Conservation (phyloP, 176 grass and related monocot species). For the Oryza meyeriana region DNA sequence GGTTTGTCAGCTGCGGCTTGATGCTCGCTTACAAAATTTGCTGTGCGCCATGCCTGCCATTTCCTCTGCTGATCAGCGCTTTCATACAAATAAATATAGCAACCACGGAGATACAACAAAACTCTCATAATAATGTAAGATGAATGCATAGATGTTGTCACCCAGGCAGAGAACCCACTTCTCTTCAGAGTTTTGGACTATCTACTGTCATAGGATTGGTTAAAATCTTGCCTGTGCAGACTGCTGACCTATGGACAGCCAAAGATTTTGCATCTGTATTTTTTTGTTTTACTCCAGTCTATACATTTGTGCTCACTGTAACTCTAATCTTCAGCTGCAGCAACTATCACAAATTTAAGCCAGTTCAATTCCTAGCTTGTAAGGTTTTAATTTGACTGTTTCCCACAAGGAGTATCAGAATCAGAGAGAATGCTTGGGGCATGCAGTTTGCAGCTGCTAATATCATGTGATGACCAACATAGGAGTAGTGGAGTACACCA, state of each 20-base stretch:
- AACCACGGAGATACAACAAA: conserved; percentile 11
- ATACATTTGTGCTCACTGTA: too few relatives aligned
- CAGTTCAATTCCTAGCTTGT: too few relatives aligned
- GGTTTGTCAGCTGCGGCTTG: not conserved
- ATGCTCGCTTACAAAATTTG: not conserved
- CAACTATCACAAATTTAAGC: too few relatives aligned
- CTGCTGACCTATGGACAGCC: not conserved
- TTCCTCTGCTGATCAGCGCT: not conserved
- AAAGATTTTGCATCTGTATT: not conserved
- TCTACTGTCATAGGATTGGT: not conserved
- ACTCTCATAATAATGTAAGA: not conserved
- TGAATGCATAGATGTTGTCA: not conserved
- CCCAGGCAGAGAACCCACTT: not conserved
- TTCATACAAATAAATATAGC: conserved; percentile 7
- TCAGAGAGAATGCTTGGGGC: too few relatives aligned
- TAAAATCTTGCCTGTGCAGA: not conserved
- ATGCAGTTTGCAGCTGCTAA: too few relatives aligned
- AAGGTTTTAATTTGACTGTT: too few relatives aligned
- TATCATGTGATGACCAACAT: too few relatives aligned
- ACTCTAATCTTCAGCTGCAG: too few relatives aligned
- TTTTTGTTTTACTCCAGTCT: too few relatives aligned
- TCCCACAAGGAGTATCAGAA: too few relatives aligned
- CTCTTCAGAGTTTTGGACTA: not conserved
- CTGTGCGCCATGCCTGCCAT: not conserved
- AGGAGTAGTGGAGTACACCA: too few relatives aligned